Base-by-base conservation (phyloP, 2,329 filamentous ascomycete genomes). In the Zasmidium citrigriseum region DNA sequence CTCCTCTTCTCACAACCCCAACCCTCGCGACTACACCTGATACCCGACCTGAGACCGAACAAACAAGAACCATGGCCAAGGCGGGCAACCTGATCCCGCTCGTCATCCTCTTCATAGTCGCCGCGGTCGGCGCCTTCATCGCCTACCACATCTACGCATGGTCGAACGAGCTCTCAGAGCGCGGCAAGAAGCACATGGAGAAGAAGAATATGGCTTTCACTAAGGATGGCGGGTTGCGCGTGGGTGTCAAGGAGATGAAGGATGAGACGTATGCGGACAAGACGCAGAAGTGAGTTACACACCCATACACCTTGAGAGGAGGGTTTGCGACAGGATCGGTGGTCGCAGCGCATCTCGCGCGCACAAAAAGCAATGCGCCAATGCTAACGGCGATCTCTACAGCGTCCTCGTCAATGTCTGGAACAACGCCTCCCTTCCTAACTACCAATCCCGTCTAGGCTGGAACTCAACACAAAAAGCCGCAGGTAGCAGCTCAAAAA, bases 131-230 rank as follows among this genome's bases (percentile, higher is more conserved):
- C 47, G 87, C 80, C 57, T 90, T 85, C 76, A 78, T 93, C 58
- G 83, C 84, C 60, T 91, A 91, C 75, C 86, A 79, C 73, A 82
- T 92, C 72, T 92, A 89, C 75, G 75, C 89, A 55, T 86, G 86
- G 75, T 80, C 84, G 55, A 81, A 80, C 75, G 82, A 89, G 73
- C 86, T 93, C 67, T 82, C 84, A 60, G 79, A 84, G 59, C 81
- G 83, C 58, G 88, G 89, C 48, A 83, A 82, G 50, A 81, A 88
- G 74, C 85, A 85, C 70, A 89, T 92, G 84, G 86, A 87, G 72
- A 85, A 85, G 77, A 89, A 89, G 78, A 89, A 92, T 72, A 83
- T 93, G 57, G 80, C 86, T 44, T 89, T 91, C 74, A 88, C 86
- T 41, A 90, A 89, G 72, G 89, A 91, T 57, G 89, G 89, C 55